A percentile compares a stretch with the other conserved stretches of the same genome.
Conservation (phyloP, 1,284 basidiomycete species). For the Cutaneotrichosporon spelunceum region DNA sequence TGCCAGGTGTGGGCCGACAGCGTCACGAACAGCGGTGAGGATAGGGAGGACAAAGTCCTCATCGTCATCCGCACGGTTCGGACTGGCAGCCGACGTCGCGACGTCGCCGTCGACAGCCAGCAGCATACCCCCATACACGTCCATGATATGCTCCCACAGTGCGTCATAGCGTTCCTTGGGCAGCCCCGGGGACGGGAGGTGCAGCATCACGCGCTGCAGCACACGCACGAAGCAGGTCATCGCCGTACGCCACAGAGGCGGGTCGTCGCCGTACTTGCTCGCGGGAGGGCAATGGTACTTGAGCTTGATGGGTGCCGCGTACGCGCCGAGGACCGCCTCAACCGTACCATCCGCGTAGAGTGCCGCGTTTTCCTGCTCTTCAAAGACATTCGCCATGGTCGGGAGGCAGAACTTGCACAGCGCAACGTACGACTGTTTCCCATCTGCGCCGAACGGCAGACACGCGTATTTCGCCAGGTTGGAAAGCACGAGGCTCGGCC, state of each 20-base stretch:
- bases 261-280: conserved; percentile 76
- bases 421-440: conserved; percentile 73
- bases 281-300: conserved; percentile 90
- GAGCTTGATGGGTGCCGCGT: conserved; percentile 83
- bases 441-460: conserved; percentile 70
- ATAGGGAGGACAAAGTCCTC: conserved; percentile 83
- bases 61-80: conserved; percentile 68
- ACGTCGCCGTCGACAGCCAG: conserved; percentile 70
- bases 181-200: conserved; percentile 52
- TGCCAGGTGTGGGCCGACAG: conserved; percentile 73
- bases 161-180: conserved; percentile 63
- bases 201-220: conserved; percentile 24
- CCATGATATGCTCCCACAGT: conserved; percentile 81
- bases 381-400: conserved; percentile 64
- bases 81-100: not conserved
- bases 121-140: conserved; percentile 74
- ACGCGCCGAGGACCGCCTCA: conserved; percentile 76
- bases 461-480: conserved; percentile 82
- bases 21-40: conserved; percentile 71
- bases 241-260: conserved; percentile 81
- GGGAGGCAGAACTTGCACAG: conserved; percentile 84
- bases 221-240: conserved; percentile 32
- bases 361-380: conserved; percentile 47
- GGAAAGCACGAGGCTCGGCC: conserved; percentile 68
- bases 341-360: conserved; percentile 78